Percentiles rank a stretch among this genome's conserved stretches.
Evolutionary conservation across 164 flowering plant species (phyloP).

Genomic region (Pachysandra terminalis): DNA sequence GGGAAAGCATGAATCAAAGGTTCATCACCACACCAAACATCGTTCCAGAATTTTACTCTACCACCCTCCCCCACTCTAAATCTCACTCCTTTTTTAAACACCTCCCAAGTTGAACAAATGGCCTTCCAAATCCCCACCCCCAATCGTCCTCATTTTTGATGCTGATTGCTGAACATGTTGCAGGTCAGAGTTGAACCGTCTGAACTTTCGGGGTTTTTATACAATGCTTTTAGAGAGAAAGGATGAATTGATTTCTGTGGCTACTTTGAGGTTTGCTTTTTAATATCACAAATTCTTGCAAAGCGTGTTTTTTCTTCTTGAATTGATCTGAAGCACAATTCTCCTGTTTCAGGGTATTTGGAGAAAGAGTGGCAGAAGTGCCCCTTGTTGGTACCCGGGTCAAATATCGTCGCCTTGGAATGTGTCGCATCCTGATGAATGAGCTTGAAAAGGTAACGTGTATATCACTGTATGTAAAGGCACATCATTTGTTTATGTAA

Average conservation of each 20-base stretch:
- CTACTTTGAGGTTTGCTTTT: constrained; percentile 56
- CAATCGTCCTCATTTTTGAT: background rate
- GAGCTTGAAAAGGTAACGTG: constrained; percentile 79
- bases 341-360: constrained; percentile 50
- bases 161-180: constrained; percentile 7
- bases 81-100: no score
- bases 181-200: constrained; percentile 71
- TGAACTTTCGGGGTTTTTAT: constrained; percentile 81
- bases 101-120: no score
- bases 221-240: constrained; percentile 68
- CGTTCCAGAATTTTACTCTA: no score
- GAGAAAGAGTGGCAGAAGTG: constrained; percentile 80
- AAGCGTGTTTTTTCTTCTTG: constrained; percentile 1
- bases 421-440: constrained; percentile 76
- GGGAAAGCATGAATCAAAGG: no score
- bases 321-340: constrained; percentile 3
- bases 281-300: background rate
- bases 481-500: no score
- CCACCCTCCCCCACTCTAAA: no score
- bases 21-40: no score
- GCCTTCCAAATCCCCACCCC: no score
- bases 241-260: constrained; percentile 73
- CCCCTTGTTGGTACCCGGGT: constrained; percentile 83
- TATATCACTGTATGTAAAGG: no score
- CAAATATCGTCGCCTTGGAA: constrained; percentile 73